Conservation (phyloP, 202 grass and related monocot species). For the Panicum hallii region DNA sequence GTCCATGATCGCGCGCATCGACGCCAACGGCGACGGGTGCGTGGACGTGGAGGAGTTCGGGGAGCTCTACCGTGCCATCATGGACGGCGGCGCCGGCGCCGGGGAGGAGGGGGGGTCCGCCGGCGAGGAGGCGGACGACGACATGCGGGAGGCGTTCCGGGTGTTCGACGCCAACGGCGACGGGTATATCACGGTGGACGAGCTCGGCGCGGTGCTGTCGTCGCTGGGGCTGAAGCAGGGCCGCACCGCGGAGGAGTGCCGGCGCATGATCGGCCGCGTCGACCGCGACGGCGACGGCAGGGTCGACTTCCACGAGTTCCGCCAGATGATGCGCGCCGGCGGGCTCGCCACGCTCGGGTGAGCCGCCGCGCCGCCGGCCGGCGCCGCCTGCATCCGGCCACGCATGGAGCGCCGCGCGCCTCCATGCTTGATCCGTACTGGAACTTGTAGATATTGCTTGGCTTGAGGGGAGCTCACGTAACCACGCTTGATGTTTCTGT, state of each 20-base stretch:
- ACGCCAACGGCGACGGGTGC: conserved; percentile 89
- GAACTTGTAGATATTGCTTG: conserved; percentile 69
- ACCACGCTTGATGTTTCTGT: neutral
- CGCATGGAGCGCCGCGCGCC: neutral
- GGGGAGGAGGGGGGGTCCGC: neutral
- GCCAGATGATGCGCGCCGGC: conserved; percentile 79
- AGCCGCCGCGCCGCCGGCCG: neutral
- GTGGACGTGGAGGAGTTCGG: conserved; percentile 90
- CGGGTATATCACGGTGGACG: conserved; percentile 79
- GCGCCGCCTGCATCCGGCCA: neutral
- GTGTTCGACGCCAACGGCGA: conserved; percentile 92
- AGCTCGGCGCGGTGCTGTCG: conserved; percentile 67
- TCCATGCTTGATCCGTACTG: neutral
- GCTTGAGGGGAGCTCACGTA: neutral
- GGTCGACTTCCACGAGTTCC: conserved; percentile 84
- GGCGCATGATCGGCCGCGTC: conserved; percentile 73
- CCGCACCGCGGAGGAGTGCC: conserved; percentile 67
- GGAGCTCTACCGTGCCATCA: conserved; percentile 70
- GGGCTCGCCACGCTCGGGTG: conserved; percentile 71
- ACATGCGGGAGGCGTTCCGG: conserved; percentile 81
- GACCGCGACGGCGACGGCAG: conserved; percentile 80
- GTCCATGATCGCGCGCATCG: conserved; percentile 81
- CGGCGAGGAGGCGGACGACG: conserved; percentile 54
- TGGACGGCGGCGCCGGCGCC: conserved; percentile 2
- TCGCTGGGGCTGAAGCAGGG: conserved; percentile 80